Evolutionary conservation across 208 protist species (phyloP).

Genomic region (Trypanosoma lewisi): DNA sequence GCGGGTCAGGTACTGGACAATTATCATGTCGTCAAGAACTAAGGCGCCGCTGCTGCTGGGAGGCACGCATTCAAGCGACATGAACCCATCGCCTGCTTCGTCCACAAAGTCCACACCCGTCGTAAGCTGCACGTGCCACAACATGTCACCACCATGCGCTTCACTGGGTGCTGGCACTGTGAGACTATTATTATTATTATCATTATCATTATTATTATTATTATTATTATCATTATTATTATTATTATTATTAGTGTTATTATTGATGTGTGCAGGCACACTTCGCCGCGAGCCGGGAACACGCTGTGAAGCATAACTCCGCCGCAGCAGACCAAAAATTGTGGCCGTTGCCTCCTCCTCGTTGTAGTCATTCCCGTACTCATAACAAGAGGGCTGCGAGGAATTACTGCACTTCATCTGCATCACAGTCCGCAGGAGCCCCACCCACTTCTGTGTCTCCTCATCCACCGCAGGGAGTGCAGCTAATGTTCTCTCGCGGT

Average conservation of each 20-base stretch:
- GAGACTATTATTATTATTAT: no score
- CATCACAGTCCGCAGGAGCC: background rate
- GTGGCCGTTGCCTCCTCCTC: background rate
- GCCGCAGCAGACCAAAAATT: background rate
- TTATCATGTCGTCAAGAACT: background rate
- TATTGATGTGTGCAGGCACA: no score
- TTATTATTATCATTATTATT: no score
- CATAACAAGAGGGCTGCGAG: background rate
- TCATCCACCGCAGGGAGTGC: background rate
- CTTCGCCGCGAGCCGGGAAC: background rate
- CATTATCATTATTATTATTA: no score
- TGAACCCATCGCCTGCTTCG: constrained; percentile 3
- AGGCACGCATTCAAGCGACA: constrained; percentile 1
- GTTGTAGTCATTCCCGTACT: background rate
- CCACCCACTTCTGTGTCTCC: constrained; percentile 1
- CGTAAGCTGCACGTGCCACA: background rate
- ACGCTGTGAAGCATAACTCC: background rate
- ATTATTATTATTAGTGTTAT: no score
- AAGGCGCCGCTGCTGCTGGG: background rate
- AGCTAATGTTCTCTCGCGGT: background rate
- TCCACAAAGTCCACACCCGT: background rate
- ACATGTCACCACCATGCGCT: background rate
- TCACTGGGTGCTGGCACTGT: background rate
- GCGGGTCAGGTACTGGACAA: background rate
- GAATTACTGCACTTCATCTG: background rate